Base-by-base conservation (phyloP, 129 eudicot species). In the Pseudognaphalium luteoalbum region DNA sequence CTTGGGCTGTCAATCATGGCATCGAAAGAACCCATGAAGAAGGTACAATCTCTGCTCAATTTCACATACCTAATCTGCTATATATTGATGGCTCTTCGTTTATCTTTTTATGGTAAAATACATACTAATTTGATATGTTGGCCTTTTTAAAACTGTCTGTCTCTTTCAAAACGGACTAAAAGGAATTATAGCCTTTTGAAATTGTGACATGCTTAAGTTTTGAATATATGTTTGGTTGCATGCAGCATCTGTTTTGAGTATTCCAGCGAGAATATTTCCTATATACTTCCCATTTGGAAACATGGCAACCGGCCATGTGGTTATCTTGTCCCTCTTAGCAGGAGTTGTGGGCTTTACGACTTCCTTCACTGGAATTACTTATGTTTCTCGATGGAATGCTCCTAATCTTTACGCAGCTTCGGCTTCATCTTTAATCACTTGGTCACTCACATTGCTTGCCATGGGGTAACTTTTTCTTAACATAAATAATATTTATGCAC, bases 1-100 rank as follows among this genome's bases (percentile, higher is more conserved):
- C 85, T 2, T 91, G 99, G 99, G 92, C 94, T 14, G 84, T 86
- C n/a, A 94, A 94, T 76, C 99, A 94, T 25, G 99, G 86, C 3
- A 87, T 94, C 28, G 92, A 88, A 78, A 73, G 59, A 67, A 34
- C 97, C 2, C 93, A 42, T 51, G 81, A 81, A 75, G 64, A 84
- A 77, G 98, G 98, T 91, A 86, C 21, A 39, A 44, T 59, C 71
- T 37, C n/a, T 16, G 28, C 16, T 35, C 58, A 1, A 41, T 14
- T 25, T n/a, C 44, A 34, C 70, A 14, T 1, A 16, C 2, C 12
- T 44, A 0, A 25, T 47, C 6, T 5, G 12, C 1, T 47, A 14
- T n/a, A n/a, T n/a, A n/a, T 5, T 47, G 17, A 47, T 47, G 17
- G 17, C n/a, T 12, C 54, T 14, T 47, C 3, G 17, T 47, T 25